Evolutionary conservation across 2,329 filamentous ascomycete species (phyloP).

Genomic region (Ophiostoma triangulosporum): DNA sequence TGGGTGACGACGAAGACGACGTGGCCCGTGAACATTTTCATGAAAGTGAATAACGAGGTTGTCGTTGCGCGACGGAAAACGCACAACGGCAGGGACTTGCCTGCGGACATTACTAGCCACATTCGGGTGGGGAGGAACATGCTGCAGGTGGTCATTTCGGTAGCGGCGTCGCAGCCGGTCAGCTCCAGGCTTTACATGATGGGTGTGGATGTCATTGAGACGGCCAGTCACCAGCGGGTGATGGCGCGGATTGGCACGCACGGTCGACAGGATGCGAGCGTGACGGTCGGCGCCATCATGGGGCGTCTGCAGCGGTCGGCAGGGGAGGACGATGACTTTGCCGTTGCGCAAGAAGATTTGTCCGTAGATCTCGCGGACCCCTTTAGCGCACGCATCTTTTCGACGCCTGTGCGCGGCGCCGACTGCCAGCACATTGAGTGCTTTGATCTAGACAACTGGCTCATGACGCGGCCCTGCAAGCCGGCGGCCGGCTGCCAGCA

Average conservation of each 20-base stretch:
- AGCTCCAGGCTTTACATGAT: conserved; percentile 24
- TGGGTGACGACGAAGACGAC: conserved; percentile 28
- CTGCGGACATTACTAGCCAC: conserved; percentile 56
- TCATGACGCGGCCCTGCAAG: conserved; percentile 46
- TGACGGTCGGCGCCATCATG: conserved; percentile 46
- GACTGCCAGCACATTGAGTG: conserved; percentile 70
- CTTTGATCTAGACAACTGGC: conserved; percentile 77
- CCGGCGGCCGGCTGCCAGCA: conserved; percentile 22
- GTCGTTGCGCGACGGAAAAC: conserved; percentile 50
- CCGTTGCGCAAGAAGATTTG: conserved; percentile 43
- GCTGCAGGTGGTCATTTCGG: conserved; percentile 38
- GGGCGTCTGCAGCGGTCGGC: conserved; percentile 21
- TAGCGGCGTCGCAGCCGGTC: conserved; percentile 12
- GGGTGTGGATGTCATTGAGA: conserved; percentile 56
- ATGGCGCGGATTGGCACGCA: conserved; percentile 25
- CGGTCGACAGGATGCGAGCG: conserved; percentile 27
- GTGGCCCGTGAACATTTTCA: conserved; percentile 61
- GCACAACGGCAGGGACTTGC: conserved; percentile 62
- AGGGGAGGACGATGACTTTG: conserved; percentile 48
- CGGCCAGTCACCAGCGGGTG: conserved; percentile 33
- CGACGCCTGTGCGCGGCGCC: conserved; percentile 55
- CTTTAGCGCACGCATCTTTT: conserved; percentile 51
- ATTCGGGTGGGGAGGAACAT: conserved; percentile 47
- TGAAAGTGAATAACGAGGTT: conserved; percentile 50
- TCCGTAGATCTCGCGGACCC: conserved; percentile 53